Percentiles rank a stretch among this genome's conserved stretches.
These are phyloP conservation scores for Bassia scoparia DNA, from an alignment of 148 eudicot genomes.

Conservation along the genomic window DNA sequence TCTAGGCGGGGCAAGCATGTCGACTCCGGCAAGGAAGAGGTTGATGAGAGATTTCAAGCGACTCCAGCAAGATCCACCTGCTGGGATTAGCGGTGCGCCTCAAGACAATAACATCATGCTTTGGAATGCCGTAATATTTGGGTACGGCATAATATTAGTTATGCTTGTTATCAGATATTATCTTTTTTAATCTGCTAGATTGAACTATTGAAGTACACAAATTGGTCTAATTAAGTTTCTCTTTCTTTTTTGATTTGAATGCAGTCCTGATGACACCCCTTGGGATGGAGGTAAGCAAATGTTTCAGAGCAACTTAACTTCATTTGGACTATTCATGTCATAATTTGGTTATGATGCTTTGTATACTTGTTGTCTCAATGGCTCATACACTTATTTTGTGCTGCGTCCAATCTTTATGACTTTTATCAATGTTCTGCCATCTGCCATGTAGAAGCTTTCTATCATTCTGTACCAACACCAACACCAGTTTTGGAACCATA, in stretches of 20 bases:
- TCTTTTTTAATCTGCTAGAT: neutral
- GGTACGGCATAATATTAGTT: constrained; percentile 35
- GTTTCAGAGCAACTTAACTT: neutral
- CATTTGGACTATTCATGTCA: neutral
- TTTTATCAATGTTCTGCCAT: neutral
- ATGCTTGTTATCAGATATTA: neutral
- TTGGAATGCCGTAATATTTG: constrained; percentile 77
- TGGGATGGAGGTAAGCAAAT: constrained; percentile 66
- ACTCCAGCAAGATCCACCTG: constrained; percentile 70
- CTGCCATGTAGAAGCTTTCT: neutral
- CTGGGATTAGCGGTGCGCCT: constrained; percentile 75
- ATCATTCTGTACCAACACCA: neutral
- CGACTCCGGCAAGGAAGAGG: constrained; percentile 67
- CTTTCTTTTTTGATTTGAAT: constrained; percentile 22
- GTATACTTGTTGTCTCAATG: neutral
- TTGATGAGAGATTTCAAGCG: constrained; percentile 76
- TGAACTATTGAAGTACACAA: neutral
- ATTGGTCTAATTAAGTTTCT: constrained; percentile 6
- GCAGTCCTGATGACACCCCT: constrained; percentile 75
- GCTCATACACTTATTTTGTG: neutral
- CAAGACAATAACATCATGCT: constrained; percentile 71
- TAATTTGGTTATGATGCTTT: neutral
- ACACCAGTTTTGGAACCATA: neutral
- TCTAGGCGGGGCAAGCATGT: constrained; percentile 55
- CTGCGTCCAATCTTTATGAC: neutral